Conservation (phyloP, 768 basidiomycete genomes). For the Amanita thiersii region DNA sequence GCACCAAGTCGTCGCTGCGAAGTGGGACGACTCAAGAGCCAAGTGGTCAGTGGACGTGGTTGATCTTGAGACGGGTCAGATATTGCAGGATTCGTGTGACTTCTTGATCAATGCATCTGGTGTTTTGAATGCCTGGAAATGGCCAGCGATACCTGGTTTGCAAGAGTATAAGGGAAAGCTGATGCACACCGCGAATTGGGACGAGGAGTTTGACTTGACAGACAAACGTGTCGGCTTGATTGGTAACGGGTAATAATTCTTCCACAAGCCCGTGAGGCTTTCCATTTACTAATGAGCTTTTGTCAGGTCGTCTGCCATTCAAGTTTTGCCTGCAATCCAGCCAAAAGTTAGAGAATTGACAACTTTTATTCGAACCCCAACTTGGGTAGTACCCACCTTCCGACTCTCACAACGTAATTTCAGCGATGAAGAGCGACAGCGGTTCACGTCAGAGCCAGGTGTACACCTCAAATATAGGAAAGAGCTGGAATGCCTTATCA, state of each 20-base stretch:
- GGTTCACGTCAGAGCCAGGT: constrained; percentile 27
- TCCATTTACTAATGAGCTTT: too few relatives aligned
- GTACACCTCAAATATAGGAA: constrained; percentile 36
- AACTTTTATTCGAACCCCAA: constrained; percentile 23
- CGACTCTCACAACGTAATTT: constrained; percentile 22
- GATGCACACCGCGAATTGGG: neutral
- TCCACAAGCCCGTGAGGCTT: too few relatives aligned
- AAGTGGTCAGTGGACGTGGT: constrained; percentile 22
- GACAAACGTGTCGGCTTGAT: neutral
- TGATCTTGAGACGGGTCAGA: constrained; percentile 13
- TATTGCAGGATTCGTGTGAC: constrained; percentile 19
- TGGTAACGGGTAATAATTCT: neutral
- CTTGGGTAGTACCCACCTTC: constrained; percentile 22
- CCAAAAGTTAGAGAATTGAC: constrained; percentile 26
- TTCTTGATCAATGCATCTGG: constrained; percentile 25
- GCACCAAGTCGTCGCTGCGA: constrained; percentile 19
- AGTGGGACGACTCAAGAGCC: constrained; percentile 20
- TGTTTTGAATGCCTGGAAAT: constrained; percentile 28
- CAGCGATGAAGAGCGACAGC: constrained; percentile 30
- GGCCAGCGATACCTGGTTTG: constrained; percentile 29
- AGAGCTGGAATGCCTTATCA: constrained; percentile 28
- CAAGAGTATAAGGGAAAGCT: constrained; percentile 21
- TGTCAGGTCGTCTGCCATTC: constrained; percentile 24
- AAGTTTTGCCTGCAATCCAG: constrained; percentile 25
- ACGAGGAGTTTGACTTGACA: neutral